A percentile compares a stretch with the other conserved stretches of the same genome.
Evolutionary conservation across 768 basidiomycete species (phyloP).

Genomic region (Calocybe gangraenosa): DNA sequence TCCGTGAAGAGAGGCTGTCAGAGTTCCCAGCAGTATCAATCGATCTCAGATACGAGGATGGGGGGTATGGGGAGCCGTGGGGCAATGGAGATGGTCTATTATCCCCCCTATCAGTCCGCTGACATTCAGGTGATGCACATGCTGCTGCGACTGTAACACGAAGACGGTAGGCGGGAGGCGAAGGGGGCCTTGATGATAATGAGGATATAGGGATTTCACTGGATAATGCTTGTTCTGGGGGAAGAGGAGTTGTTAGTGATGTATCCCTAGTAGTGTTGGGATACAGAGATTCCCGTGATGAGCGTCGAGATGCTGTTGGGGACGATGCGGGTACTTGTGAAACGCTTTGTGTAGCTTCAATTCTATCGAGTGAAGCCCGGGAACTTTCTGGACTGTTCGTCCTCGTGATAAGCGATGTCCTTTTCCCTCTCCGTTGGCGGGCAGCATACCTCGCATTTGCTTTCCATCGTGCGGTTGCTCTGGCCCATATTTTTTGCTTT

Average conservation of each 20-base stretch:
- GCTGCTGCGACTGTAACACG: conserved; percentile 15
- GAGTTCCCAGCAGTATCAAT: conserved; percentile 7
- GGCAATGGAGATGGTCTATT: conserved; percentile 1
- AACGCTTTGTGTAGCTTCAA: conserved; percentile 4
- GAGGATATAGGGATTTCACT: conserved; percentile 10
- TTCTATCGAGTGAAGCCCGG: conserved; percentile 14
- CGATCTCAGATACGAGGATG: conserved; percentile 14
- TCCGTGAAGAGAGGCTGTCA: conserved; percentile 15
- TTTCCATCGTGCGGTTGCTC: conserved; percentile 66
- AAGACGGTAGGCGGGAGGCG: conserved; percentile 43
- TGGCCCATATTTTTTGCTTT: conserved; percentile 60
- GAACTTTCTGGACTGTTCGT: conserved; percentile 25
- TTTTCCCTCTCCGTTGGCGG: conserved; percentile 51
- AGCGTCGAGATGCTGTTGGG: conserved; percentile 23
- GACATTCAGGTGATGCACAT: conserved; percentile 6
- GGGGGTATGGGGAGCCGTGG: conserved; percentile 1
- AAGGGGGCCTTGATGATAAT: conserved; percentile 10
- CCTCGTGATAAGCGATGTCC: conserved; percentile 20
- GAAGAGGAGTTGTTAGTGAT: conserved; percentile 3
- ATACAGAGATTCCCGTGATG: conserved; percentile 24
- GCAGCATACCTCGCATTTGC: conserved; percentile 57
- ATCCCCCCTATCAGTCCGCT: neutral
- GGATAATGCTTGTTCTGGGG: conserved; percentile 14
- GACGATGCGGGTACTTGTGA: conserved; percentile 12
- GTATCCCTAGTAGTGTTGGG: neutral